phyloP scores from a whole-genome alignment of 2,329 filamentous ascomycete genomes.

The Paecilomyces sp. region DNA sequence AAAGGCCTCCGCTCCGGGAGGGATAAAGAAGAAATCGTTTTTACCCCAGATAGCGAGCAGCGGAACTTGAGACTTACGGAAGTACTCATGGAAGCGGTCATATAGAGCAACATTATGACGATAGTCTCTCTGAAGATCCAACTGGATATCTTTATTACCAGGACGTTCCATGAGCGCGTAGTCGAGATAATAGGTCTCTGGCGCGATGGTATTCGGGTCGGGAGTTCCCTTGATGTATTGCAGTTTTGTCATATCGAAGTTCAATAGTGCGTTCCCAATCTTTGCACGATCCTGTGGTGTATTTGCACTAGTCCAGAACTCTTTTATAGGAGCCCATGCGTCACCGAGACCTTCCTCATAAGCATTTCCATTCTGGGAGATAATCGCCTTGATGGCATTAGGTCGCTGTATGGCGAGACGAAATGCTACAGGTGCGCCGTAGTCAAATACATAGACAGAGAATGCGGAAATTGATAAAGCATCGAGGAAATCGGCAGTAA shows the following conservation, averaged over 20 bases:
- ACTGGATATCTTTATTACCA: slow-evolving; percentile 47
- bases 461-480: slow-evolving; percentile 42
- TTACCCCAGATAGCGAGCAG: slow-evolving; percentile 54
- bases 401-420: slow-evolving; percentile 47
- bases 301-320: slow-evolving; percentile 39
- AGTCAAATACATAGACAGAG: slow-evolving; percentile 57
- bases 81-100: slow-evolving; percentile 49
- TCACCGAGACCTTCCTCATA: slow-evolving; percentile 49
- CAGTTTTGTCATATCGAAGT: slow-evolving; percentile 32
- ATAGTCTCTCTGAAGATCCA: slow-evolving; percentile 54
- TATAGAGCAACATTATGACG: slow-evolving; percentile 49
- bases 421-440: slow-evolving; percentile 51
- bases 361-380: slow-evolving; percentile 56
- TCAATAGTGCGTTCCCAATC: slow-evolving; percentile 28
- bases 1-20: slow-evolving; percentile 49
- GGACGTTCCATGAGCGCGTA: slow-evolving; percentile 44
- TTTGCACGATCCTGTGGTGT: slow-evolving; percentile 26
- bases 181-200: slow-evolving; percentile 46
- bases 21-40: slow-evolving; percentile 42
- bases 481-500: slow-evolving; percentile 44
- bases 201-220: slow-evolving; percentile 29
- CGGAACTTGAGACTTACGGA: slow-evolving; percentile 45
- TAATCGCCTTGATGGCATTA: slow-evolving; percentile 44
- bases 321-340: slow-evolving; percentile 45
- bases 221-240: slow-evolving; percentile 41